These are phyloP conservation scores for Candida incommunis DNA, from an alignment of 805 yeast genomes.

Conservation along the genomic window DNA sequence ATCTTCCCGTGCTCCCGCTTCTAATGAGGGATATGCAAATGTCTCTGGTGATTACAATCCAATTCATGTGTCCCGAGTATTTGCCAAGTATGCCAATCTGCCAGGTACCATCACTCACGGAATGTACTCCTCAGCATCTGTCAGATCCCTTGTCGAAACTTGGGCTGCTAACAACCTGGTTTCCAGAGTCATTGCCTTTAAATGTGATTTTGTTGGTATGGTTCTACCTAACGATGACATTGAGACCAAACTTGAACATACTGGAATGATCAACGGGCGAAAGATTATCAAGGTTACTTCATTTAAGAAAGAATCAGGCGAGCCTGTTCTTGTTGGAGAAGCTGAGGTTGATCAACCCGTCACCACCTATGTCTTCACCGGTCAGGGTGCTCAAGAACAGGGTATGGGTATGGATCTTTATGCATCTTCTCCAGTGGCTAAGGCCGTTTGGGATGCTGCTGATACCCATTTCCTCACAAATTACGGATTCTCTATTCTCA, in stretches of 20 bases:
- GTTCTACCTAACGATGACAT: constrained; percentile 90
- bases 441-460: constrained; percentile 95
- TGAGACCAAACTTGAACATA: constrained; percentile 78
- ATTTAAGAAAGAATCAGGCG: constrained; percentile 65
- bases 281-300: constrained; percentile 90
- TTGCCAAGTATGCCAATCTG: constrained; percentile 81
- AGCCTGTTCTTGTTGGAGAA: constrained; percentile 74
- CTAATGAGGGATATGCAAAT: constrained; percentile 91
- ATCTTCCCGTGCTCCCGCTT: constrained; percentile 65
- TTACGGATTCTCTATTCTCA: constrained; percentile 93
- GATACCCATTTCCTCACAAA: constrained; percentile 83
- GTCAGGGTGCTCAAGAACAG: constrained; percentile 99
- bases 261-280: constrained; percentile 99
- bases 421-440: constrained; percentile 80
- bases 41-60: constrained; percentile 99
- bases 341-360: constrained; percentile 99
- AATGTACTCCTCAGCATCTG: constrained; percentile 94
- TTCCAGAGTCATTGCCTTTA: constrained; percentile 87
- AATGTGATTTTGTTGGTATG: constrained; percentile 88
- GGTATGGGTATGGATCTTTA: constrained; percentile 99
- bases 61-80: constrained; percentile 90
- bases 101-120: constrained; percentile 99
- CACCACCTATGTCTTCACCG: constrained; percentile 93
- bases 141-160: constrained; percentile 88
- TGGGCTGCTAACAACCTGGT: constrained; percentile 98